phyloP scores from a whole-genome alignment of 768 basidiomycete species.

The Termitomyces sp. region DNA sequence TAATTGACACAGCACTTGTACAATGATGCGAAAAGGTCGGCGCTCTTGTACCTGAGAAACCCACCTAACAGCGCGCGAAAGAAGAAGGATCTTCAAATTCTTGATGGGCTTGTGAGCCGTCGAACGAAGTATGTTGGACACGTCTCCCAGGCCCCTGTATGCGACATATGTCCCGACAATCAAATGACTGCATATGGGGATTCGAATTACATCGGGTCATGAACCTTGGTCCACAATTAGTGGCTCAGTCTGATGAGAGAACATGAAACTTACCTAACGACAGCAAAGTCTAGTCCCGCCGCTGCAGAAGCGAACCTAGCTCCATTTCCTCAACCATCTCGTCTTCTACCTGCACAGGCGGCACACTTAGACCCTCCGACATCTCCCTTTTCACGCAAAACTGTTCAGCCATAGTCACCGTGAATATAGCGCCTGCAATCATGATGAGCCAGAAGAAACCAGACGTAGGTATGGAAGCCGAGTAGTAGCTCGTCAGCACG shows the following conservation, averaged over 20 bases:
- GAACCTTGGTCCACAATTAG: slow-evolving; percentile 3
- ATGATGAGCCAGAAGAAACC: slow-evolving; percentile 90
- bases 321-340: slow-evolving; percentile 61
- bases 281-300: slow-evolving; percentile 29
- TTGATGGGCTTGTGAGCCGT: neutral
- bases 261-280: neutral
- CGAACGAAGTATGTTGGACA: neutral
- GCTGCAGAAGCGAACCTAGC: slow-evolving; percentile 35
- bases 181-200: neutral
- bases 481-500: slow-evolving; percentile 91
- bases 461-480: slow-evolving; percentile 77
- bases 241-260: neutral
- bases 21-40: neutral
- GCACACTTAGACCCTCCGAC: slow-evolving; percentile 70
- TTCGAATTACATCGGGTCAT: slow-evolving; percentile 11
- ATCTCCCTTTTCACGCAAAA: slow-evolving; percentile 89
- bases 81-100: neutral
- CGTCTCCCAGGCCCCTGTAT: neutral
- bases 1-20: neutral
- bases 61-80: neutral
- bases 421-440: slow-evolving; percentile 61
- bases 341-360: slow-evolving; percentile 42
- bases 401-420: slow-evolving; percentile 83
- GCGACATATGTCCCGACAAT: neutral
- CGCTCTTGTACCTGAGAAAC: neutral